These are phyloP conservation scores for Brassica incana DNA, from an alignment of 345 rosid genomes.

Conservation along the genomic window DNA sequence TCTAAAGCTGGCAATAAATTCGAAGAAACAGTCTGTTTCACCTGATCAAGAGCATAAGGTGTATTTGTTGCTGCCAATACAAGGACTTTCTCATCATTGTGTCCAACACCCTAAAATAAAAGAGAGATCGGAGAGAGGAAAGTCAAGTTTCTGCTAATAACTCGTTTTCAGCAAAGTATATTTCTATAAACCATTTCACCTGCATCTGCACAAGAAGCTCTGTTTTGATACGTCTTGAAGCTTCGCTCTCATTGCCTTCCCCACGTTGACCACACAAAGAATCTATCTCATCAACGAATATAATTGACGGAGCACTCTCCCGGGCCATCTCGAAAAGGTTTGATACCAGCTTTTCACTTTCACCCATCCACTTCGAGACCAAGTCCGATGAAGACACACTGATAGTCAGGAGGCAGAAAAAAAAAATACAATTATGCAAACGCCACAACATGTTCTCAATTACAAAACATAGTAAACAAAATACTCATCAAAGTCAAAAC, in stretches of 20 bases:
- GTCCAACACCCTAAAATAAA: constrained; percentile 74
- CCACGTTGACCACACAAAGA: constrained; percentile 91
- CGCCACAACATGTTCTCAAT: constrained; percentile 1
- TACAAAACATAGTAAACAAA: not conserved
- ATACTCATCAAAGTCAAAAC: not conserved
- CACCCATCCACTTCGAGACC: constrained; percentile 98
- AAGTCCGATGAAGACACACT: constrained; percentile 91
- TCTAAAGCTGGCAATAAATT: constrained; percentile 9
- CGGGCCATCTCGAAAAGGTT: constrained; percentile 93
- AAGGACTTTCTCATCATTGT: constrained; percentile 86
- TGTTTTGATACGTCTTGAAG: constrained; percentile 90
- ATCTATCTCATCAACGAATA: constrained; percentile 88
- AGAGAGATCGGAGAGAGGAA: not conserved
- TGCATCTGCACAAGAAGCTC: constrained; percentile 99
- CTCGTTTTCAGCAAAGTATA: not conserved
- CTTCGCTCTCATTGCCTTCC: constrained; percentile 94
- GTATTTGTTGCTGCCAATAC: constrained; percentile 93
- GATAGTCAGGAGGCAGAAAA: constrained; percentile 16
- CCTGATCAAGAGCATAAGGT: constrained; percentile 93
- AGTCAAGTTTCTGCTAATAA: constrained; percentile 1
- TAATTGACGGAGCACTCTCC: constrained; percentile 89
- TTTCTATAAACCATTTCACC: constrained; percentile 45
- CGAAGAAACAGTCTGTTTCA: constrained; percentile 22
- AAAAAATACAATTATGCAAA: not conserved
- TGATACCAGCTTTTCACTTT: constrained; percentile 91